These are phyloP conservation scores for Hydnomerulius pinastri DNA, from an alignment of 768 basidiomycete genomes.

Conservation along the genomic window DNA sequence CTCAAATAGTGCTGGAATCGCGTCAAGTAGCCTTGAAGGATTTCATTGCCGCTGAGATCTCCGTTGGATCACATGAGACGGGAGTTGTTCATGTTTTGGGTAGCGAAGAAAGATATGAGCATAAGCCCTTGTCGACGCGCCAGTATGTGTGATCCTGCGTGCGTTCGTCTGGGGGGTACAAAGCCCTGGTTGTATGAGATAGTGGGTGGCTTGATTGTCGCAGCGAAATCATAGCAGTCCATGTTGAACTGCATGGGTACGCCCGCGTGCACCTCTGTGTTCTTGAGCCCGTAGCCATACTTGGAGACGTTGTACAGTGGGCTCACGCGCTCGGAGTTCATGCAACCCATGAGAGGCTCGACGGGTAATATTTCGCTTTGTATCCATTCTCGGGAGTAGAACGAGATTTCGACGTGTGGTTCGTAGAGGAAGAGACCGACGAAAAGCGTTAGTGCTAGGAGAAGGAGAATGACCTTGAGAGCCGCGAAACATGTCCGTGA, in stretches of 20 bases:
- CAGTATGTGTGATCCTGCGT: slow-evolving; percentile 91
- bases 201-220: slow-evolving; percentile 57
- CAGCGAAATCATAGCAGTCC: slow-evolving; percentile 93
- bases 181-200: slow-evolving; percentile 2
- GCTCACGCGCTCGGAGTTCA: slow-evolving; percentile 60
- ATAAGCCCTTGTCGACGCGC: slow-evolving; percentile 93
- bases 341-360: slow-evolving; percentile 72
- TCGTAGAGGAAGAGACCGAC: slow-evolving; percentile 64
- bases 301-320: slow-evolving; percentile 67
- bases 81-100: slow-evolving; percentile 67
- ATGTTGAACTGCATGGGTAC: slow-evolving; percentile 74
- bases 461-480: slow-evolving; percentile 47
- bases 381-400: slow-evolving; percentile 80
- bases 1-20: slow-evolving; percentile 75
- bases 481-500: slow-evolving; percentile 40
- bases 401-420: slow-evolving; percentile 81
- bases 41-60: slow-evolving; percentile 55
- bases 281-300: slow-evolving; percentile 62
- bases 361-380: slow-evolving; percentile 67
- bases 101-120: slow-evolving; percentile 92
- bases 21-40: slow-evolving; percentile 59
- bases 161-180: slow-evolving; percentile 40
- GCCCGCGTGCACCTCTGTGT: slow-evolving; percentile 78
- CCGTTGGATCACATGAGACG: slow-evolving; percentile 93
- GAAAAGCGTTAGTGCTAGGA: slow-evolving; percentile 39